Evolutionary conservation across 164 flowering plant species (phyloP).

Genomic region (Houttuynia cordata): DNA sequence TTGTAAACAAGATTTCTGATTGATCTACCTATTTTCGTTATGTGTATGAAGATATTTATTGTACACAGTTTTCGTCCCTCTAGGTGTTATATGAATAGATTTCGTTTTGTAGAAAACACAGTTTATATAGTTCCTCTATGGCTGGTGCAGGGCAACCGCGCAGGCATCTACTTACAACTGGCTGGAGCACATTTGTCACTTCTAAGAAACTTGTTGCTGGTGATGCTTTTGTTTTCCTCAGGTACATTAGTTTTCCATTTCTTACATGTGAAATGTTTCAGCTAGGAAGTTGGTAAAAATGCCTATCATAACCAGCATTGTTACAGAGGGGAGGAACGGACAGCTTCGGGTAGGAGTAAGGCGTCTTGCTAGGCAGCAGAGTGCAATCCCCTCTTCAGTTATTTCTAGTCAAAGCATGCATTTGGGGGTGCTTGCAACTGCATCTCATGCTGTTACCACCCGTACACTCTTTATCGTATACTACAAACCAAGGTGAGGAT

Average conservation of each 20-base stretch:
- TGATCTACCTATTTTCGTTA: background rate
- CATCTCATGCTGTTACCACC: slow-evolving; percentile 74
- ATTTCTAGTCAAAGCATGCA: slow-evolving; percentile 87
- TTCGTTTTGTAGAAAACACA: too few species aligned
- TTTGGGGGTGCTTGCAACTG: slow-evolving; percentile 92
- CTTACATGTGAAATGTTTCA: background rate
- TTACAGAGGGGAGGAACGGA: slow-evolving; percentile 66
- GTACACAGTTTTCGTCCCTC: too few species aligned
- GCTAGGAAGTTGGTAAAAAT: background rate
- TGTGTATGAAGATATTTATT: background rate
- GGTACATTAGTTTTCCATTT: slow-evolving; percentile 28
- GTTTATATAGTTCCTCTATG: background rate
- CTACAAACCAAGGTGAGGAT: slow-evolving; percentile 73
- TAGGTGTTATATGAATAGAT: too few species aligned
- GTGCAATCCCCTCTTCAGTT: slow-evolving; percentile 76
- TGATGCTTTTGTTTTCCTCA: slow-evolving; percentile 85
- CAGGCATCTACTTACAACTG: slow-evolving; percentile 91
- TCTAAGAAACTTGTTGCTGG: slow-evolving; percentile 88
- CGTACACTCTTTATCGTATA: slow-evolving; percentile 61
- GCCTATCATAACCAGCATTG: slow-evolving; percentile 7
- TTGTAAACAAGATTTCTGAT: background rate
- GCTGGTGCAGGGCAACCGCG: slow-evolving; percentile 69
- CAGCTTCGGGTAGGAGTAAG: slow-evolving; percentile 81
- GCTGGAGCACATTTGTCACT: slow-evolving; percentile 94
- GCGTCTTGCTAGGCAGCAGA: slow-evolving; percentile 54